phyloP scores from a whole-genome alignment of 225 moss, liverwort and hornwort genomes.

The Physcomitrellopsis africana region DNA sequence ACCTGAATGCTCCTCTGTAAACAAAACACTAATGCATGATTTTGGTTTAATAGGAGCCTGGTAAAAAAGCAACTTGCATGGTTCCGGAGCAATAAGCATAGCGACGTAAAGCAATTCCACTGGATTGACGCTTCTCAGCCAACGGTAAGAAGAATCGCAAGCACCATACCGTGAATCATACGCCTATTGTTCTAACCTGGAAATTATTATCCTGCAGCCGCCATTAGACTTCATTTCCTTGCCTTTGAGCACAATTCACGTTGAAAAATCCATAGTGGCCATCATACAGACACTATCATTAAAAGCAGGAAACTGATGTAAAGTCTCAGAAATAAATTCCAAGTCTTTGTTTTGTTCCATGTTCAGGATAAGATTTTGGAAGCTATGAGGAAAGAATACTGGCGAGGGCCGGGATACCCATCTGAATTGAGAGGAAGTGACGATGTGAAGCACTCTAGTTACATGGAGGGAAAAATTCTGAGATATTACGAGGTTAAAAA shows the following conservation, averaged over 20 bases:
- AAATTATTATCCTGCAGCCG: too few species aligned
- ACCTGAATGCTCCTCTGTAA: background rate
- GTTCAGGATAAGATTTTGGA: constrained; percentile 66
- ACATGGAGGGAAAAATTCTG: constrained; percentile 60
- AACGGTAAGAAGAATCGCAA: constrained; percentile 40
- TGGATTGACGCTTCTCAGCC: constrained; percentile 80
- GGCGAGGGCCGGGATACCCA: constrained; percentile 41
- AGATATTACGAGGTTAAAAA: constrained; percentile 71
- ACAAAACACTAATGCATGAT: background rate
- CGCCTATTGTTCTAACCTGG: background rate
- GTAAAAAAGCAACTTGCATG: constrained; percentile 86
- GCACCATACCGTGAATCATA: background rate
- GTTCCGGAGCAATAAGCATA: constrained; percentile 72
- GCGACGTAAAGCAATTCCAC: constrained; percentile 61
- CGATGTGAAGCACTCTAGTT: constrained; percentile 52
- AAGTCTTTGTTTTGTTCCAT: constrained; percentile 14
- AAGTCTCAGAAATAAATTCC: constrained; percentile 17
- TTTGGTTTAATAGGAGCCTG: constrained; percentile 56
- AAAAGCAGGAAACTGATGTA: background rate
- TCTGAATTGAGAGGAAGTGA: constrained; percentile 59
- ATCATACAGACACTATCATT: too few species aligned
- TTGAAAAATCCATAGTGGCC: too few species aligned
- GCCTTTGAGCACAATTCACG: too few species aligned
- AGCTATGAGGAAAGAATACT: constrained; percentile 62
- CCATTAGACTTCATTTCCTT: too few species aligned